Conservation (phyloP, 495 filamentous ascomycete species). For the Podospora appendiculata region DNA sequence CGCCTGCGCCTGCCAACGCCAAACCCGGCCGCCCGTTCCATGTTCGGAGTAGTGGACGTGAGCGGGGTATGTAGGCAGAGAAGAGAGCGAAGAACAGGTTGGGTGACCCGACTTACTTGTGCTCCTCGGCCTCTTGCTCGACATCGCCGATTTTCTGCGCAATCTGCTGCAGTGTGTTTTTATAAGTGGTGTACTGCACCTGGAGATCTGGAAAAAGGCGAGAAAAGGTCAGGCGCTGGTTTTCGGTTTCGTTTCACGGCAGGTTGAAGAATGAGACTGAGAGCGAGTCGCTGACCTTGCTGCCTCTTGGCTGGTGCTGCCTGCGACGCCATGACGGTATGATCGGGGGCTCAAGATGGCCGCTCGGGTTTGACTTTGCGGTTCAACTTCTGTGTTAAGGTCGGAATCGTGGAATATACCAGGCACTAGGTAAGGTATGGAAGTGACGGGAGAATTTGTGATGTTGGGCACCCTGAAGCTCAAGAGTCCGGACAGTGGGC, state of each 20-base stretch:
- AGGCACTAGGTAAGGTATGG: too few species aligned
- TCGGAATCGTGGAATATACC: too few species aligned
- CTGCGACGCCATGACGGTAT: constrained; percentile 32
- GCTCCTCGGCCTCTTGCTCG: constrained; percentile 93
- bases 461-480: neutral
- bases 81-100: constrained; percentile 2
- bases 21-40: neutral
- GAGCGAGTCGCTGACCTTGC: constrained; percentile 56
- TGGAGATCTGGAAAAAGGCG: constrained; percentile 67
- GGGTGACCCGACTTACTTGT: constrained; percentile 62
- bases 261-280: neutral
- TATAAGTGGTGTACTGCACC: constrained; percentile 88
- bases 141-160: constrained; percentile 95
- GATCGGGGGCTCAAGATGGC: neutral
- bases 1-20: neutral
- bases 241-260: neutral
- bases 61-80: neutral
- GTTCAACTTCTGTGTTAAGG: neutral
- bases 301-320: constrained; percentile 56
- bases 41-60: too few species aligned
- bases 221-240: neutral
- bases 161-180: constrained; percentile 86
- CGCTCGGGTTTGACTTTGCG: neutral
- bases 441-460: too few species aligned
- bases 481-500: neutral